Conservation (phyloP, 2,329 filamentous ascomycete species). For the Fusarium sp. region DNA sequence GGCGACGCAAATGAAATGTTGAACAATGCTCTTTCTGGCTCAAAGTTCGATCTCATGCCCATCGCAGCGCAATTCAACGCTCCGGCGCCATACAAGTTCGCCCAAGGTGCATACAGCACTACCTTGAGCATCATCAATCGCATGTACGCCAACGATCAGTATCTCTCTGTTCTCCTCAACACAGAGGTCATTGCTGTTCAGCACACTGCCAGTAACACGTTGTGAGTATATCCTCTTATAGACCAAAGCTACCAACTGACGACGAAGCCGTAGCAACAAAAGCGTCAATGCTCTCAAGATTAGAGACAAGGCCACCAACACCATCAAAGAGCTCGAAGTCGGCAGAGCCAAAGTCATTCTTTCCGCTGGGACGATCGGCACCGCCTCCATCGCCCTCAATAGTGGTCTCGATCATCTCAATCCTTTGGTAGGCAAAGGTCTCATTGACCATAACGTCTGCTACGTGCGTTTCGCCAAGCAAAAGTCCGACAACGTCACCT, state of each 20-base stretch:
- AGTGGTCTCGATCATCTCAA: slow-evolving; percentile 23
- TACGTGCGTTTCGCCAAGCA: slow-evolving; percentile 29
- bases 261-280: neutral
- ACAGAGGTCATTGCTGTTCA: slow-evolving; percentile 25
- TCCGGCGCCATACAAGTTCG: slow-evolving; percentile 25
- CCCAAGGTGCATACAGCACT: slow-evolving; percentile 29
- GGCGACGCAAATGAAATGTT: neutral
- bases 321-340: slow-evolving; percentile 12
- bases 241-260: fast-evolving
- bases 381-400: slow-evolving; percentile 26
- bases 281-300: slow-evolving; percentile 17
- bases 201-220: neutral
- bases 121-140: slow-evolving; percentile 27
- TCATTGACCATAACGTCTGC: slow-evolving; percentile 31
- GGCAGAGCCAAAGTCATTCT: slow-evolving; percentile 27
- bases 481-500: neutral
- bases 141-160: slow-evolving; percentile 33
- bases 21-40: neutral
- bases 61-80: slow-evolving; percentile 30
- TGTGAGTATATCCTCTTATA: neutral
- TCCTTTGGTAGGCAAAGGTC: neutral
- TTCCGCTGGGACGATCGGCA: slow-evolving; percentile 16
- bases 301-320: neutral
- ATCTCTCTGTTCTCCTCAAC: slow-evolving; percentile 18
- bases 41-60: slow-evolving; percentile 21